Evolutionary conservation across 1,284 basidiomycete species (phyloP).

Genomic region (Hemileia vastatrix): DNA sequence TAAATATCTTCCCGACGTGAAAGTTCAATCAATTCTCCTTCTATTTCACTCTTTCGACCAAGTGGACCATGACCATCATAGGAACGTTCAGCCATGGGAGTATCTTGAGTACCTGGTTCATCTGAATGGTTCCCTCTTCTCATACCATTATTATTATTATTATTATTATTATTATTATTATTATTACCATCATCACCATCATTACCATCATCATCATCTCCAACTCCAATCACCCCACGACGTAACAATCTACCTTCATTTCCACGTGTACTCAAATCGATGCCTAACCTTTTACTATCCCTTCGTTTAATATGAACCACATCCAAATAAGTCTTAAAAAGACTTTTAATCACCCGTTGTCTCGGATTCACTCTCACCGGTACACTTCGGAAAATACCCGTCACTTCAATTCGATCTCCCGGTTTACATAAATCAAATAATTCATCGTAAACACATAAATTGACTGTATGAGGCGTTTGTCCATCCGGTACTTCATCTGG

Average conservation of each 20-base stretch:
- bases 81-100: background rate
- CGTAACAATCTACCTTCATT: slow-evolving; percentile 52
- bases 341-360: slow-evolving; percentile 78
- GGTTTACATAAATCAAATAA: slow-evolving; percentile 90
- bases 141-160: no score
- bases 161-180: no score
- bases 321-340: slow-evolving; percentile 96
- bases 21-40: slow-evolving; percentile 58
- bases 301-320: slow-evolving; percentile 84
- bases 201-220: slow-evolving; percentile 51
- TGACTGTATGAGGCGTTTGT: slow-evolving; percentile 95
- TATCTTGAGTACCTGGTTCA: background rate
- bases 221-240: slow-evolving; percentile 30
- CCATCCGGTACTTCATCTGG: slow-evolving; percentile 96
- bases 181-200: no score
- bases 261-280: slow-evolving; percentile 68
- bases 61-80: slow-evolving; percentile 48
- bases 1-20: slow-evolving; percentile 73
- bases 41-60: slow-evolving; percentile 49
- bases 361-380: slow-evolving; percentile 88
- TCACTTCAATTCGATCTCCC: slow-evolving; percentile 81
- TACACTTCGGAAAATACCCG: slow-evolving; percentile 87
- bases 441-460: slow-evolving; percentile 90
- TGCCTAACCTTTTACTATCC: slow-evolving; percentile 58
- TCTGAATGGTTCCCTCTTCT: no score